These are phyloP conservation scores for Eimeria brunetti DNA, from an alignment of 169 alveolate species.

Conservation along the genomic window DNA sequence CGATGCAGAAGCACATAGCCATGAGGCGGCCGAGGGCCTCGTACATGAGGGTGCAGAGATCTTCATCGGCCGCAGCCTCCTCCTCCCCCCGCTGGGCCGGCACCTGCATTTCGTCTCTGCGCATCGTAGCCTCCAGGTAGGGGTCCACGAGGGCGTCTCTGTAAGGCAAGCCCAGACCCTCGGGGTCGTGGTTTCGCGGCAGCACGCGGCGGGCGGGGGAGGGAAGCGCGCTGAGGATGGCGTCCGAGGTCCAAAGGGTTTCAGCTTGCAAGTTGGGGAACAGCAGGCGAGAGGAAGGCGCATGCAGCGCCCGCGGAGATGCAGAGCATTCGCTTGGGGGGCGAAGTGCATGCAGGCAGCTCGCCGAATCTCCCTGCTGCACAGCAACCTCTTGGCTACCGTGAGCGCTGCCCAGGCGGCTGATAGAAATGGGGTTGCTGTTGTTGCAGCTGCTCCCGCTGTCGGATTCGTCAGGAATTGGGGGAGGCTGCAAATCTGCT, in stretches of 20 bases:
- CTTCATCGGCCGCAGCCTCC: constrained; percentile 77
- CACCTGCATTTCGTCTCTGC: background rate
- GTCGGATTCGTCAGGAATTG: background rate
- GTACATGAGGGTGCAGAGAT: constrained; percentile 88
- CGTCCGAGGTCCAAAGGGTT: constrained; percentile 40
- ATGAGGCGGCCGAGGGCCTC: constrained; percentile 94
- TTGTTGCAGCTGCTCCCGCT: background rate
- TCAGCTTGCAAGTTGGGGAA: constrained; percentile 12
- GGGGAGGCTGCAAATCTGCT: constrained; percentile 10
- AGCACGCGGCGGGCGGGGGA: constrained; percentile 40
- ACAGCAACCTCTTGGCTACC: background rate
- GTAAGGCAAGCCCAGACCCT: background rate
- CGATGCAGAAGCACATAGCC: constrained; percentile 93
- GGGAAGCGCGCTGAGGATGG: constrained; percentile 27
- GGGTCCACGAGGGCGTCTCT: constrained; percentile 22
- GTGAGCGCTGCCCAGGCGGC: background rate
- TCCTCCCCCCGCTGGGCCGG: constrained; percentile 45
- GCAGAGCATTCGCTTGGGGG: background rate
- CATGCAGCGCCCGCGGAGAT: background rate
- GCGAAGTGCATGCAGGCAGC: background rate
- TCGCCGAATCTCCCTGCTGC: background rate
- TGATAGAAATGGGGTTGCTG: background rate
- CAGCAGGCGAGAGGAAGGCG: background rate
- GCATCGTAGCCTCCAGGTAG: background rate
- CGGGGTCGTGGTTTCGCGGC: constrained; percentile 6